Base-by-base conservation (phyloP, 345 rosid species). In the Alliaria petiolata region DNA sequence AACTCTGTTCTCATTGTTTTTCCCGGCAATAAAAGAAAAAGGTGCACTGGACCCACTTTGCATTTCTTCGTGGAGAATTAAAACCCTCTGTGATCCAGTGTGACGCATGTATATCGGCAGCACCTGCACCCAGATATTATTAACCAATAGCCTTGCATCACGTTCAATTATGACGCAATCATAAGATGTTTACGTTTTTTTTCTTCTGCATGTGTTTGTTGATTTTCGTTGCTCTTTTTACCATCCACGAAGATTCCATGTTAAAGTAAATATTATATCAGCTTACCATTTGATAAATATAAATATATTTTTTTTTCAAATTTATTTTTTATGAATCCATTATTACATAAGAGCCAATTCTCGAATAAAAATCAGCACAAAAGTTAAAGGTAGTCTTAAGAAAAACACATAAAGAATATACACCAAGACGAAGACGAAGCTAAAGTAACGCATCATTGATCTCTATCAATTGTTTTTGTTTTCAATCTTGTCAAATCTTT, bases 371-470 rank as follows among this genome's bases (percentile, higher is more conserved):
- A 61, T 42, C 11, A 43, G 36, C 19, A 68, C 2, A 43, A 52
- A 53, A 45, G 63, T 52, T 61, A 28, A 68, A 76, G 19, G 7
- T 67, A 67, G 3, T 44, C 11, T n/a, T 36, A 61, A 55, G 52
- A 30, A 68, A 60, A 61, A 68, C 34, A 67, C 43, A 67, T 42
- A 67, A 61, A 52, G 69, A 75, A 68, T 68, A 75, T 52, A 68
- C 69, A 67, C 64, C 11, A 19, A 42, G 26, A 57, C 35, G 30
- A 65, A 20, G 57, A 47, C 12, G 51, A 62, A 53, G 52, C 70
- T 52, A 53, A 75, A 68, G 79, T 22, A 31, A 76, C 38, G 70
- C 38, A 69, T 62, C 75, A 46, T 45, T 69, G 58, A 53, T 76
- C 64, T 45, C 65, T 17, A 5, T 46, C 46, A 14, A 38, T 28